These are phyloP conservation scores for Rosa chinensis DNA, from an alignment of 306 rosid species.

Conservation along the genomic window DNA sequence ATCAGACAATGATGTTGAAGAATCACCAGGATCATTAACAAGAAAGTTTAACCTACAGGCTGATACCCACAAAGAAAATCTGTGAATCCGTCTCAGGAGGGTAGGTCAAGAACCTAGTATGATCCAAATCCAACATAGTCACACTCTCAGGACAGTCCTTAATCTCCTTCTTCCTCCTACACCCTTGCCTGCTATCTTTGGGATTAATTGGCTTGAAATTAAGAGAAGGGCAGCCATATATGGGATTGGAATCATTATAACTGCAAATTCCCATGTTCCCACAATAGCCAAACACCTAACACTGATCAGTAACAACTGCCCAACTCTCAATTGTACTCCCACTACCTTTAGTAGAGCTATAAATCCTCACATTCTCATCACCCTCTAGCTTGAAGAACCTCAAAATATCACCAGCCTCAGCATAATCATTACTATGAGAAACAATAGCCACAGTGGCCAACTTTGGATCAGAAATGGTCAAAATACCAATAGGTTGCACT, in stretches of 20 bases:
- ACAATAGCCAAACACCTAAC: constrained; percentile 68
- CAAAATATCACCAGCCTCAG: constrained; percentile 35
- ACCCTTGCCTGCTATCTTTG: constrained; percentile 51
- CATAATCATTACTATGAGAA: constrained; percentile 67
- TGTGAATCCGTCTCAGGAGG: constrained; percentile 43
- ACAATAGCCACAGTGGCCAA: constrained; percentile 32
- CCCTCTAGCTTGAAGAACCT: constrained; percentile 55
- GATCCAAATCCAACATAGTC: constrained; percentile 44
- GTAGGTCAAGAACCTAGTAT: constrained; percentile 53
- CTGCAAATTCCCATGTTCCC: constrained; percentile 68
- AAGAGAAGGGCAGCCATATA: constrained; percentile 63
- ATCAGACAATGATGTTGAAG: constrained; percentile 61
- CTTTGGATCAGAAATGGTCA: constrained; percentile 45
- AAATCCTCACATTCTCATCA: constrained; percentile 76
- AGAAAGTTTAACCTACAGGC: constrained; percentile 64
- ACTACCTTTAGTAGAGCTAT: constrained; percentile 44
- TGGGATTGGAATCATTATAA: constrained; percentile 49
- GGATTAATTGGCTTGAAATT: constrained; percentile 65
- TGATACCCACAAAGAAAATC: constrained; percentile 44
- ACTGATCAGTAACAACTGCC: constrained; percentile 67
- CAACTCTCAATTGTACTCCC: constrained; percentile 38
- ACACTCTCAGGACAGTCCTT: constrained; percentile 43
- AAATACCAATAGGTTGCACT: constrained; percentile 41
- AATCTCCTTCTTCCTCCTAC: constrained; percentile 51
- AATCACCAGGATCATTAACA: constrained; percentile 46